A percentile compares a stretch with the other conserved stretches of the same genome.
These are phyloP conservation scores for Calonectria crousiana DNA, from an alignment of 2,329 filamentous ascomycete genomes.

Conservation along the genomic window DNA sequence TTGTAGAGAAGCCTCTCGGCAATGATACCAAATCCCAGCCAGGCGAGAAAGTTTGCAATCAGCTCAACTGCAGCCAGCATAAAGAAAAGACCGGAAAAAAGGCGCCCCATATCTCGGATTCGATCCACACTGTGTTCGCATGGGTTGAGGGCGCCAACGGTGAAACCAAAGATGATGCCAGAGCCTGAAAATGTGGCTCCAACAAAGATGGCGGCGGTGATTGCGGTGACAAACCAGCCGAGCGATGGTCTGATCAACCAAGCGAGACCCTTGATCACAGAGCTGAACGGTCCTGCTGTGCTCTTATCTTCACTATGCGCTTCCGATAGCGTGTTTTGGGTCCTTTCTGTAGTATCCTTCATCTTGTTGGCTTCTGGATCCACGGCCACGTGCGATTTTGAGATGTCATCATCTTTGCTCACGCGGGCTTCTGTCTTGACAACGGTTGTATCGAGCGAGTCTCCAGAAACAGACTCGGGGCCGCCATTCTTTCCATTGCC, in stretches of 20 bases:
- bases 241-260: conserved; percentile 54
- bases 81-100: conserved; percentile 68
- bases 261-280: conserved; percentile 52
- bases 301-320: conserved; percentile 52
- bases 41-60: conserved; percentile 67
- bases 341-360: too few relatives aligned
- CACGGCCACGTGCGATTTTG: too few relatives aligned
- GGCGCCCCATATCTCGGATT: conserved; percentile 53
- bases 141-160: conserved; percentile 59
- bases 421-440: conserved; percentile 23
- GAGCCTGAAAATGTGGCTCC: conserved; percentile 66
- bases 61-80: conserved; percentile 61
- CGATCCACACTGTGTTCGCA: conserved; percentile 53
- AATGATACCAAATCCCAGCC: conserved; percentile 58
- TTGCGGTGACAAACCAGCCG: conserved; percentile 53
- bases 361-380: too few relatives aligned
- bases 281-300: conserved; percentile 51
- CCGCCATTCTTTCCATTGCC: conserved; percentile 44
- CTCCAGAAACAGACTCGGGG: conserved; percentile 41
- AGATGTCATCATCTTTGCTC: conserved; percentile 22
- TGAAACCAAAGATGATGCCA: conserved; percentile 61
- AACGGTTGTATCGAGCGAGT: conserved; percentile 31
- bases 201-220: conserved; percentile 61
- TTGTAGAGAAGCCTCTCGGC: conserved; percentile 74
- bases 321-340: too few relatives aligned